These are phyloP conservation scores for Metarhizium brunneum DNA, from an alignment of 2,329 filamentous ascomycete species.

Conservation along the genomic window DNA sequence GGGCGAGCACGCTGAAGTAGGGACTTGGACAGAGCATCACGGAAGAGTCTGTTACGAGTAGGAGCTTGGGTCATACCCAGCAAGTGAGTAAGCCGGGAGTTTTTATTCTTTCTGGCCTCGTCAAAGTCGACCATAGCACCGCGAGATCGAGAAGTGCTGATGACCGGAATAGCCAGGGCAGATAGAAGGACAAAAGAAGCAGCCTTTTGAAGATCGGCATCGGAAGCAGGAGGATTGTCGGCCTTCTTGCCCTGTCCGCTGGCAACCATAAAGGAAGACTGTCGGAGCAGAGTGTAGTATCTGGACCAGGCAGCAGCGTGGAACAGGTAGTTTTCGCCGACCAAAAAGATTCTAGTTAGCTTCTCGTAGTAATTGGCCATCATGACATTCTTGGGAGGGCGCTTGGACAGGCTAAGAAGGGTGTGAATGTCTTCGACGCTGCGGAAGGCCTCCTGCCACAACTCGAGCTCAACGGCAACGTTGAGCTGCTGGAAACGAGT, in stretches of 20 bases:
- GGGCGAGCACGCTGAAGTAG: constrained; percentile 85
- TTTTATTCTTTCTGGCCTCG: constrained; percentile 97
- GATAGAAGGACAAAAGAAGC: constrained; percentile 94
- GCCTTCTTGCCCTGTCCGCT: constrained; percentile 84
- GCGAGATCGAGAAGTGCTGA: constrained; percentile 93
- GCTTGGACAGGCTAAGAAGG: constrained; percentile 93
- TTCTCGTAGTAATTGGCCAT: constrained; percentile 99
- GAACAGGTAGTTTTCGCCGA: constrained; percentile 99
- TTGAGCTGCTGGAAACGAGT: constrained; percentile 98
- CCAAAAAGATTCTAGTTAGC: constrained; percentile 94
- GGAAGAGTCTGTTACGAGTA: constrained; percentile 84
- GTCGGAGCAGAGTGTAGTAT: constrained; percentile 92
- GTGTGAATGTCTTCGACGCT: constrained; percentile 99
- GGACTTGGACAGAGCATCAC: constrained; percentile 90
- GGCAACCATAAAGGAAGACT: constrained; percentile 75
- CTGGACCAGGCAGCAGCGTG: constrained; percentile 95
- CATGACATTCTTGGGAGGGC: constrained; percentile 97
- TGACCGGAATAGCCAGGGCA: constrained; percentile 95
- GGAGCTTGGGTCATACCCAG: constrained; percentile 87
- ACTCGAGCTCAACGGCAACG: constrained; percentile 91
- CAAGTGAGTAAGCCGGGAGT: constrained; percentile 90
- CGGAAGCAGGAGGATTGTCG: constrained; percentile 83
- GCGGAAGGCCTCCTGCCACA: constrained; percentile 99
- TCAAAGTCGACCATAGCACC: constrained; percentile 95
- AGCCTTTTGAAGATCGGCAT: constrained; percentile 85